Evolutionary conservation across 2,329 filamentous ascomycete species (phyloP).

Genomic region (Cordyceps cicadae): DNA sequence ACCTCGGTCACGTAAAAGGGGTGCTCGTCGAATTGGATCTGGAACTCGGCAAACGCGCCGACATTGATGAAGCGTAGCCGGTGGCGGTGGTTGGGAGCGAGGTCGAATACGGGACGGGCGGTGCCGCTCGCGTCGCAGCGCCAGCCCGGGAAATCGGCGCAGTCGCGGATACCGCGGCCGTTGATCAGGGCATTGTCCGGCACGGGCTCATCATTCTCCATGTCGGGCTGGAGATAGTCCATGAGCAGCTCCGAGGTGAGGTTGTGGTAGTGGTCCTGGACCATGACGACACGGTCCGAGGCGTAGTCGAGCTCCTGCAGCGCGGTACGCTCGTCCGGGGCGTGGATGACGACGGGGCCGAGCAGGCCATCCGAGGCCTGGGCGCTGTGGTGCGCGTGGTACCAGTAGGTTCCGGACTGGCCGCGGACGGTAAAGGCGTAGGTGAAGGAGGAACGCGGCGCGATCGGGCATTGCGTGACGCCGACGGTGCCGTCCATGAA

Average conservation of each 20-base stretch:
- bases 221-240: slow-evolving; percentile 45
- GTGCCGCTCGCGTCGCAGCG: slow-evolving; percentile 35
- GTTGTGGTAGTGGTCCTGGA: slow-evolving; percentile 70
- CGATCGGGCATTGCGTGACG: slow-evolving; percentile 59
- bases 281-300: slow-evolving; percentile 52
- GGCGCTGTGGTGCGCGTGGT: slow-evolving; percentile 57
- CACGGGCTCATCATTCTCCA: slow-evolving; percentile 55
- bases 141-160: slow-evolving; percentile 28
- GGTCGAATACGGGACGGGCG: slow-evolving; percentile 31
- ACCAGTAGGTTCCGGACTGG: slow-evolving; percentile 45
- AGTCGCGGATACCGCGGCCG: slow-evolving; percentile 32
- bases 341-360: slow-evolving; percentile 59
- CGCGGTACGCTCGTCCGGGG: slow-evolving; percentile 32
- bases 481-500: slow-evolving; percentile 65
- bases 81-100: slow-evolving; percentile 50
- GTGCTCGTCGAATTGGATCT: slow-evolving; percentile 63
- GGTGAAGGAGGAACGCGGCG: slow-evolving; percentile 52
- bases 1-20: slow-evolving; percentile 58
- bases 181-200: slow-evolving; percentile 60
- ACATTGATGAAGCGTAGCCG: slow-evolving; percentile 62
- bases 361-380: slow-evolving; percentile 63
- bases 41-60: slow-evolving; percentile 63
- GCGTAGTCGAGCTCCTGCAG: slow-evolving; percentile 22
- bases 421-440: slow-evolving; percentile 58
- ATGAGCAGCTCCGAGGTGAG: slow-evolving; percentile 40